Evolutionary conservation across 176 grass and related monocot species (phyloP).

Genomic region (Elaeis guineensis): DNA sequence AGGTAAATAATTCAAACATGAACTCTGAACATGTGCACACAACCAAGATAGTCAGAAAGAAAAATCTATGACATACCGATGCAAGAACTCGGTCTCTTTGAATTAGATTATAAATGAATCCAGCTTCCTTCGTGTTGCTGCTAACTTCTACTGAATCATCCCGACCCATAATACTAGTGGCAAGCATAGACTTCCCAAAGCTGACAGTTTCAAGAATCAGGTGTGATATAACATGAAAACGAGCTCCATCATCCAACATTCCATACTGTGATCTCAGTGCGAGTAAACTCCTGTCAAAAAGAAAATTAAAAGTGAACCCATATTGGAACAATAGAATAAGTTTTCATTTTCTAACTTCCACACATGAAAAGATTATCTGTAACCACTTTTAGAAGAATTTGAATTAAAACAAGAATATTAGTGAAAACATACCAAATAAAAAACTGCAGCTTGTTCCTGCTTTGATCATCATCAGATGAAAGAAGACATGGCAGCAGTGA

Average conservation of each 20-base stretch:
- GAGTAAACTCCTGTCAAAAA: constrained; percentile 71
- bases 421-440: constrained; percentile 59
- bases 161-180: constrained; percentile 54
- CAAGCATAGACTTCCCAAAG: constrained; percentile 76
- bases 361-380: no score
- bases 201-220: constrained; percentile 90
- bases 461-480: constrained; percentile 77
- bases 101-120: constrained; percentile 79
- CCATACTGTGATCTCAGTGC: constrained; percentile 61
- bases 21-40: no score
- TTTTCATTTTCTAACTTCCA: no score
- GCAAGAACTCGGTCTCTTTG: constrained; percentile 84
- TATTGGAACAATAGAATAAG: no score
- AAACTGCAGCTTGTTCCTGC: constrained; percentile 83
- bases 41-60: background rate
- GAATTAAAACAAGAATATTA: no score
- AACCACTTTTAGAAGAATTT: no score
- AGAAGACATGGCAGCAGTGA: constrained; percentile 66
- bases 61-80: constrained; percentile 38
- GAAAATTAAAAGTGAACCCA: background rate
- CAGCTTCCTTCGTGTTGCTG: constrained; percentile 70
- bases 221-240: constrained; percentile 75
- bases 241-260: constrained; percentile 74
- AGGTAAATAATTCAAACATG: no score
- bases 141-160: constrained; percentile 48